These are phyloP conservation scores for Apiospora pterosperma DNA, from an alignment of 2,329 filamentous ascomycete genomes.

Conservation along the genomic window DNA sequence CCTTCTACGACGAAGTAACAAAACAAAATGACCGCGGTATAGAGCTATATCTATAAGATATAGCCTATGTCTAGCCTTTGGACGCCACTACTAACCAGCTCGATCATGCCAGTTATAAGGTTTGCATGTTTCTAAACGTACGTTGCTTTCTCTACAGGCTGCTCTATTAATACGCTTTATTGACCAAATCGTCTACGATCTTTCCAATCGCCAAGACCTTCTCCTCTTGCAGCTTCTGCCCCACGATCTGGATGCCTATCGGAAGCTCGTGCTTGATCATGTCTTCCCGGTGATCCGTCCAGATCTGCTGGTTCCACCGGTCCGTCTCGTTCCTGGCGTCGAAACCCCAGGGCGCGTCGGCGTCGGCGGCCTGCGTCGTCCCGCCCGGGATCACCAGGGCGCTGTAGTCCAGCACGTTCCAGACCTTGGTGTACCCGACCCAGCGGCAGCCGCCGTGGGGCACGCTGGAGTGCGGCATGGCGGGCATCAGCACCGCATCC, in stretches of 20 bases:
- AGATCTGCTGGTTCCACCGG: conserved; percentile 47
- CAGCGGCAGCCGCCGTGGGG: conserved; percentile 25
- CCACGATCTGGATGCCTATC: conserved; percentile 51
- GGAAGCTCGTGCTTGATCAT: conserved; percentile 37
- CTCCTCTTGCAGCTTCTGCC: conserved; percentile 51
- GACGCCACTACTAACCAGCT: too few species aligned
- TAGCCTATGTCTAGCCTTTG: too few species aligned
- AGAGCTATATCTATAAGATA: too few species aligned
- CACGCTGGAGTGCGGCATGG: neutral
- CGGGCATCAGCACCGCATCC: neutral
- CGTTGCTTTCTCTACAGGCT: too few species aligned
- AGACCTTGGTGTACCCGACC: conserved; percentile 60
- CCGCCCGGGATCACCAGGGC: conserved; percentile 55
- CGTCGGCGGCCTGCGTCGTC: conserved; percentile 36
- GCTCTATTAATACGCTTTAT: too few species aligned
- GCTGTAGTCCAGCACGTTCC: conserved; percentile 61
- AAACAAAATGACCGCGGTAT: too few species aligned
- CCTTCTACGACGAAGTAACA: too few species aligned
- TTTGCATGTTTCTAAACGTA: too few species aligned
- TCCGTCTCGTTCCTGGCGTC: conserved; percentile 47
- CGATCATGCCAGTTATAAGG: too few species aligned
- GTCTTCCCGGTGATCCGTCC: conserved; percentile 37
- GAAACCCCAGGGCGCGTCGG: conserved; percentile 34
- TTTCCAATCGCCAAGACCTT: conserved; percentile 44
- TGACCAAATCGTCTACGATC: conserved; percentile 28